Percentiles rank a stretch among this genome's conserved stretches.
These are phyloP conservation scores for Colletotrichum gigasporum DNA, from an alignment of 2,329 filamentous ascomycete species.

Conservation along the genomic window DNA sequence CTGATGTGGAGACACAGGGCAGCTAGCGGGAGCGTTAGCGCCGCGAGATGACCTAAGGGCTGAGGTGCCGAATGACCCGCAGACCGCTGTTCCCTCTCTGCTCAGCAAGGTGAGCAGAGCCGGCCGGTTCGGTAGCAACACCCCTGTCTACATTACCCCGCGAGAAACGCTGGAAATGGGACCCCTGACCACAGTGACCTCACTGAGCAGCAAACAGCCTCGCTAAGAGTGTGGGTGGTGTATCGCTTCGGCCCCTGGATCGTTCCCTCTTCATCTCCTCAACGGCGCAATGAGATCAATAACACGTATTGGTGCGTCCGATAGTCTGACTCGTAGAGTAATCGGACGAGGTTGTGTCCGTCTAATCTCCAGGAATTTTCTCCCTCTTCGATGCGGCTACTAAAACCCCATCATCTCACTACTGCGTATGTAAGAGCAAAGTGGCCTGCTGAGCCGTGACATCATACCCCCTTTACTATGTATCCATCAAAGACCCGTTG, in stretches of 20 bases:
- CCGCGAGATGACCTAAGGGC: neutral
- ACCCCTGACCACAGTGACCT: constrained; percentile 16
- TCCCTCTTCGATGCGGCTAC: neutral
- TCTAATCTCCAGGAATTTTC: neutral
- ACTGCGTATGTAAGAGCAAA: too few species aligned
- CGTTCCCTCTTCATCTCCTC: neutral
- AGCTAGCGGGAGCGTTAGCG: neutral
- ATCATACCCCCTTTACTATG: constrained; percentile 3
- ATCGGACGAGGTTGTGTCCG: neutral
- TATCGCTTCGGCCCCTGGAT: neutral
- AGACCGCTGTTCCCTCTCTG: constrained; percentile 12
- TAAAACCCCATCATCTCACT: too few species aligned
- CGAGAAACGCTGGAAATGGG: constrained; percentile 8
- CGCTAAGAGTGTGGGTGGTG: neutral
- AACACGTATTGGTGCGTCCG: neutral
- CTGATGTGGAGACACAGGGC: constrained; percentile 13
- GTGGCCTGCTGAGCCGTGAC: neutral
- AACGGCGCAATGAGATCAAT: neutral
- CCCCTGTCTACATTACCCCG: constrained; percentile 28
- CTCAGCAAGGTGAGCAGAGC: neutral
- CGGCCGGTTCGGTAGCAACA: constrained; percentile 13
- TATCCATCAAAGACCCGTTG: neutral
- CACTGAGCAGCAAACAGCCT: neutral
- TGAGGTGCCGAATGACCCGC: constrained; percentile 24
- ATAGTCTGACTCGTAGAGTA: neutral